These are phyloP conservation scores for Xylaria sp. DNA, from an alignment of 2,329 filamentous ascomycete genomes.

Conservation along the genomic window DNA sequence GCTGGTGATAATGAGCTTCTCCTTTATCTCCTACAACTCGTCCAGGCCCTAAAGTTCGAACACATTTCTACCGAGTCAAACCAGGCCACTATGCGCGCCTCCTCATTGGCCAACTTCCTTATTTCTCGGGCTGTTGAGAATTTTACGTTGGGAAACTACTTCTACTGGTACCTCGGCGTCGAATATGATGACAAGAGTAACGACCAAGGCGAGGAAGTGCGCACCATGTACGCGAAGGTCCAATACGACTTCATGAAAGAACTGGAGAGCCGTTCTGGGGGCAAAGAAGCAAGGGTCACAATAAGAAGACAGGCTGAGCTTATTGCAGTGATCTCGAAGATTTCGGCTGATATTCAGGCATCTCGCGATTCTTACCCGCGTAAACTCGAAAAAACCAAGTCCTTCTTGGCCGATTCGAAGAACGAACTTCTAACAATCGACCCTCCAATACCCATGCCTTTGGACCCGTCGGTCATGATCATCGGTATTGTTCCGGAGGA, in stretches of 20 bases:
- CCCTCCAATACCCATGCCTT: slow-evolving; percentile 84
- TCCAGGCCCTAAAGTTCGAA: slow-evolving; percentile 96
- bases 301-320: slow-evolving; percentile 90
- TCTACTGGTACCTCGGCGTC: slow-evolving; percentile 99
- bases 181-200: slow-evolving; percentile 89
- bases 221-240: slow-evolving; percentile 89
- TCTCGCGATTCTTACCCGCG: slow-evolving; percentile 79
- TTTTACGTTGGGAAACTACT: slow-evolving; percentile 90
- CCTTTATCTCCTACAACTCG: slow-evolving; percentile 90
- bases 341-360: slow-evolving; percentile 87
- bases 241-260: slow-evolving; percentile 97
- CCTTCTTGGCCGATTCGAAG: slow-evolving; percentile 85
- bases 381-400: slow-evolving; percentile 86
- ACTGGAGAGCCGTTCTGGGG: slow-evolving; percentile 75
- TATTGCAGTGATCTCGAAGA: slow-evolving; percentile 84
- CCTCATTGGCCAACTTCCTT: slow-evolving; percentile 87
- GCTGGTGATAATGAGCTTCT: slow-evolving; percentile 92
- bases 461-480: slow-evolving; percentile 85
- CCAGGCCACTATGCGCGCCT: slow-evolving; percentile 71
- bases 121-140: slow-evolving; percentile 89
- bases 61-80: slow-evolving; percentile 72
- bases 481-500: slow-evolving; percentile 85
- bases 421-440: slow-evolving; percentile 88
- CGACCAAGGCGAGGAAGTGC: slow-evolving; percentile 78
- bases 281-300: slow-evolving; percentile 77